These are phyloP conservation scores for Penicillium hordei DNA, from an alignment of 2,329 filamentous ascomycete genomes.

Conservation along the genomic window DNA sequence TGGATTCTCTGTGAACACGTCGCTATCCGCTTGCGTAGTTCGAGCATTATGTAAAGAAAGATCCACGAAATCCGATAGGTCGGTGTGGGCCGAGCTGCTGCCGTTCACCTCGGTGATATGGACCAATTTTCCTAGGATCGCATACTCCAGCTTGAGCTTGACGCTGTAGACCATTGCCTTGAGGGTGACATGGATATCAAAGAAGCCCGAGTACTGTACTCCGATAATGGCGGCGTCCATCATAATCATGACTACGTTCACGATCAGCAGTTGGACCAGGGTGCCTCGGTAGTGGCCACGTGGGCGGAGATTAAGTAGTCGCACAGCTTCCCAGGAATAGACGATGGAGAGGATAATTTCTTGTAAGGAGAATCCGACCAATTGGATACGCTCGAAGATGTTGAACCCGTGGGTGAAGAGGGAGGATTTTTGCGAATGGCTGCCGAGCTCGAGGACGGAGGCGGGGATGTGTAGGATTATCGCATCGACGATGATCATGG, in stretches of 20 bases:
- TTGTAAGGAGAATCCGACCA: slow-evolving; percentile 56
- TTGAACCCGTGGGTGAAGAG: slow-evolving; percentile 38
- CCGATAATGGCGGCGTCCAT: slow-evolving; percentile 47
- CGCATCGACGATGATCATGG: slow-evolving; percentile 48
- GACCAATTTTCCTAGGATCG: slow-evolving; percentile 45
- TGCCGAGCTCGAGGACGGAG: slow-evolving; percentile 44
- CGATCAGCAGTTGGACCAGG: slow-evolving; percentile 48
- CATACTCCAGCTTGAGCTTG: slow-evolving; percentile 51
- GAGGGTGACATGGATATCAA: slow-evolving; percentile 46
- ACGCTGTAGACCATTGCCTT: slow-evolving; percentile 49
- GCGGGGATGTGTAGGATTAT: slow-evolving; percentile 45
- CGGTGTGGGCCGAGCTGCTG: slow-evolving; percentile 20
- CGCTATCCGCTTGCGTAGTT: slow-evolving; percentile 13
- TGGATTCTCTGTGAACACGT: slow-evolving; percentile 3
- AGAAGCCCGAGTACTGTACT: slow-evolving; percentile 43
- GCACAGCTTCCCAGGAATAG: slow-evolving; percentile 54
- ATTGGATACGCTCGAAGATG: slow-evolving; percentile 54
- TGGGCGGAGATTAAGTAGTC: slow-evolving; percentile 48
- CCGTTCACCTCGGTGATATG: slow-evolving; percentile 20
- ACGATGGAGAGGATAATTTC: slow-evolving; percentile 54
- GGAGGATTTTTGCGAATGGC: slow-evolving; percentile 27
- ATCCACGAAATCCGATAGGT: slow-evolving; percentile 28
- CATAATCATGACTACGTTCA: slow-evolving; percentile 48
- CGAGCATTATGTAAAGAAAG: slow-evolving; percentile 18
- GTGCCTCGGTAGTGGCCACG: slow-evolving; percentile 40